Percentiles rank a stretch among this genome's conserved stretches.
These are phyloP conservation scores for Cyberlindnera americana DNA, from an alignment of 805 yeast genomes.

Conservation along the genomic window DNA sequence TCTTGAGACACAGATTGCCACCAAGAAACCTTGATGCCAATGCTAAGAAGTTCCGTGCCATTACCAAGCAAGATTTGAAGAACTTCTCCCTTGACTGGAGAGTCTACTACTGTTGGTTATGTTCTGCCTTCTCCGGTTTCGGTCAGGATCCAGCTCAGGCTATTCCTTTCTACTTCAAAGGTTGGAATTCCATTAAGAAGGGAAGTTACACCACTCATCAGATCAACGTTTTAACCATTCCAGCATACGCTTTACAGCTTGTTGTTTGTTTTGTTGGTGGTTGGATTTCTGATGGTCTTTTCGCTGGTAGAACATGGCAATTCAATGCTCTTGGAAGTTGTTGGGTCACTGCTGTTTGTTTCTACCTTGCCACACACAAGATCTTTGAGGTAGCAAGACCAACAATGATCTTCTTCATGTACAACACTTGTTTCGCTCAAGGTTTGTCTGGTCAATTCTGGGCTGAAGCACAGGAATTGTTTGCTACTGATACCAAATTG, in stretches of 20 bases:
- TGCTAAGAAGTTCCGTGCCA: conserved; percentile 1
- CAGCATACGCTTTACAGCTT: conserved; percentile 11
- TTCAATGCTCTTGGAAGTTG: conserved; percentile 6
- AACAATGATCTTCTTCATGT: conserved; percentile 12
- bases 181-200: conserved; percentile 8
- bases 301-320: conserved; percentile 15
- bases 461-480: conserved; percentile 16
- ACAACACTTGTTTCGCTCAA: conserved; percentile 13
- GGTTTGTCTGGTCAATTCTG: conserved; percentile 16
- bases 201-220: conserved; percentile 12
- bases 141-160: conserved; percentile 12
- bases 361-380: conserved; percentile 14
- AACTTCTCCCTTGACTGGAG: conserved; percentile 12
- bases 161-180: conserved; percentile 13
- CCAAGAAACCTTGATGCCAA: conserved; percentile 9
- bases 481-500: conserved; percentile 11
- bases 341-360: conserved; percentile 10
- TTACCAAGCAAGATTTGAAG: conserved; percentile 7
- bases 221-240: conserved; percentile 10
- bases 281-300: conserved; percentile 15
- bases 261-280: conserved; percentile 8
- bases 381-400: conserved; percentile 8
- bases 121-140: conserved; percentile 10
- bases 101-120: conserved; percentile 11
- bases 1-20: conserved; percentile 12